Evolutionary conservation across 2,329 filamentous ascomycete genomes (phyloP).

Genomic region (Albifimbria verrucaria): DNA sequence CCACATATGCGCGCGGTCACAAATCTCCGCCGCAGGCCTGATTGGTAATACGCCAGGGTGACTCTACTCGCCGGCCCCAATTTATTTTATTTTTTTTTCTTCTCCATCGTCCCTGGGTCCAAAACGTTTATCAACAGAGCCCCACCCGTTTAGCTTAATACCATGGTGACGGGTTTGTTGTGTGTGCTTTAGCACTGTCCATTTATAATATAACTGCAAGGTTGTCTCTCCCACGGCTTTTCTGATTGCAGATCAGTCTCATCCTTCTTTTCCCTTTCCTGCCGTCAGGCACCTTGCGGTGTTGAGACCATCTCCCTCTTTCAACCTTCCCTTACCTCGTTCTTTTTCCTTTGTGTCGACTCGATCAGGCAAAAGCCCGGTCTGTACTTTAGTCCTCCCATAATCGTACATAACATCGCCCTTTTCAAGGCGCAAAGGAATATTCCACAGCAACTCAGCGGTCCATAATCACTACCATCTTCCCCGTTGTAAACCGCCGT

Average conservation of each 20-base stretch:
- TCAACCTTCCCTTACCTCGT: neutral
- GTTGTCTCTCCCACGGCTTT: neutral
- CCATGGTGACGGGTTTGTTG: neutral
- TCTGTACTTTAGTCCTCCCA: too few species aligned
- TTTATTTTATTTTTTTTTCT: neutral
- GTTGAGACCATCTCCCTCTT: neutral
- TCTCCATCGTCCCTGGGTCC: neutral
- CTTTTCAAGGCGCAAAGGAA: too few species aligned
- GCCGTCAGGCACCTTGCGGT: neutral
- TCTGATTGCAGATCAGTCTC: neutral
- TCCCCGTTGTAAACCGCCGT: neutral
- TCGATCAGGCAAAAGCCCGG: too few species aligned
- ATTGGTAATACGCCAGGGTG: neutral
- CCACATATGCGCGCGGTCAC: neutral
- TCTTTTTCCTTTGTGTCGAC: neutral
- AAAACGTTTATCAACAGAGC: neutral
- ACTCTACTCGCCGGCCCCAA: neutral
- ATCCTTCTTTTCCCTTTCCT: neutral
- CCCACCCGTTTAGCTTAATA: neutral
- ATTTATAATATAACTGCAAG: neutral
- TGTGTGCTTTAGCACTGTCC: neutral
- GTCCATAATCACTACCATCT: neutral
- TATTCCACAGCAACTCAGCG: too few species aligned
- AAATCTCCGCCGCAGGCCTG: neutral
- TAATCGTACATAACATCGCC: too few species aligned